Evolutionary conservation across 2,329 filamentous ascomycete species (phyloP).

Genomic region (Aureobasidium namibiae): DNA sequence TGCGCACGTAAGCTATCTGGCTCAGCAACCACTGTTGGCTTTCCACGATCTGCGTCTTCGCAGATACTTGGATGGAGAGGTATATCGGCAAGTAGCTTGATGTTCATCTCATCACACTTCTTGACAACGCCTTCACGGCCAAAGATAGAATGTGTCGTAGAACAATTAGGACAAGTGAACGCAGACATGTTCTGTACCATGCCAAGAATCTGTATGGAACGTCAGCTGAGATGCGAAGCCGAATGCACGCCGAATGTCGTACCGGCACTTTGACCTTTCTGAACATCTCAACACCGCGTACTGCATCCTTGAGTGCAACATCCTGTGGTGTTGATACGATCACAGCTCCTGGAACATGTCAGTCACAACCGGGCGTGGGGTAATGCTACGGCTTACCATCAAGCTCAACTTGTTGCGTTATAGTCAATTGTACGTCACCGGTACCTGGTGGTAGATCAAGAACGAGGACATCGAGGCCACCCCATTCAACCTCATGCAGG

Average conservation of each 20-base stretch:
- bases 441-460: conserved; percentile 90
- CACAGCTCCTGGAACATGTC: conserved; percentile 52
- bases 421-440: conserved; percentile 92
- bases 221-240: neutral
- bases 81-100: conserved; percentile 81
- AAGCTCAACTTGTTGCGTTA: conserved; percentile 86
- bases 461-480: conserved; percentile 76
- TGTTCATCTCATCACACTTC: conserved; percentile 62
- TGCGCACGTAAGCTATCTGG: conserved; percentile 63
- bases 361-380: neutral
- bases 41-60: conserved; percentile 76
- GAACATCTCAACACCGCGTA: conserved; percentile 91
- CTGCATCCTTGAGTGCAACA: conserved; percentile 81
- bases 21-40: conserved; percentile 83
- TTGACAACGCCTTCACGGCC: conserved; percentile 44
- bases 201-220: conserved; percentile 51
- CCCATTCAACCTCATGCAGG: conserved; percentile 92
- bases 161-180: conserved; percentile 63
- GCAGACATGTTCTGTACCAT: conserved; percentile 89
- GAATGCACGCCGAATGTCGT: neutral
- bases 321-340: conserved; percentile 93
- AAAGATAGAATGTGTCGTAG: conserved; percentile 29
- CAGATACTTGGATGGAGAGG: conserved; percentile 82
- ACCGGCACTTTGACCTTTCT: conserved; percentile 69
- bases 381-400: conserved; percentile 50